Evolutionary conservation across 2,329 filamentous ascomycete genomes (phyloP), one percentile per base, ranked within the genome.

Genomic region (Colletotrichum karsti): DNA sequence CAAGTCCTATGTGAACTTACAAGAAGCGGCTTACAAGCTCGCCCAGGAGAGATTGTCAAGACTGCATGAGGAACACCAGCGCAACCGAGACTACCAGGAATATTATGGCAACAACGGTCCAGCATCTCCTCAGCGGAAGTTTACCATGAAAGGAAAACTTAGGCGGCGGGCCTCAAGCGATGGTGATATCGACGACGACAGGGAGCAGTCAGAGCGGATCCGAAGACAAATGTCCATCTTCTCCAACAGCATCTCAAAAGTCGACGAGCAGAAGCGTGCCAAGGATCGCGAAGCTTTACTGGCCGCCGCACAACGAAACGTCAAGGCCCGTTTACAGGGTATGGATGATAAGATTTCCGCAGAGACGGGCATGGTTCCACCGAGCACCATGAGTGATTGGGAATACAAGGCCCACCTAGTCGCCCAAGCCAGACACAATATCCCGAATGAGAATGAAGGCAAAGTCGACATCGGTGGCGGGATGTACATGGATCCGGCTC

Each of bases 1-100:
- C 7, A 87, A 86, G 73, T 82, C 85, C 39, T 83, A 86, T 69
- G 80, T 89, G 70, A 91, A 90, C 69, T 84, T 98, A 2, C 94
- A 98, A 76, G 94, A 97, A 74, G 91, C 92, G 6, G 95, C 95
- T 1, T 94, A 96, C 74, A 94, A 91, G 74, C 88, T 96, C 61
- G 95, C 95, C 0, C 90, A 95, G 64, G 93, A 97, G 77, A 90
- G 94, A 37, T 83, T 98, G 24, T 89, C 93, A 5, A 95, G 92
- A 76, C 89, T 98, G 67, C 90, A 95, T 42, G 87, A 92, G 63
- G 91, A 95, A 65, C 85, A 91, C 73, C 81, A 86, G 57, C 85
- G 89, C 69, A 85, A 85, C 63, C 84, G 87, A 5, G 88, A 90
- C 3, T 92, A 91, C 71, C 88, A 93, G 44, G 90, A 92, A 50